Conservation (phyloP, 1,139 yeast species). For the Petasospora rhodanensis region DNA sequence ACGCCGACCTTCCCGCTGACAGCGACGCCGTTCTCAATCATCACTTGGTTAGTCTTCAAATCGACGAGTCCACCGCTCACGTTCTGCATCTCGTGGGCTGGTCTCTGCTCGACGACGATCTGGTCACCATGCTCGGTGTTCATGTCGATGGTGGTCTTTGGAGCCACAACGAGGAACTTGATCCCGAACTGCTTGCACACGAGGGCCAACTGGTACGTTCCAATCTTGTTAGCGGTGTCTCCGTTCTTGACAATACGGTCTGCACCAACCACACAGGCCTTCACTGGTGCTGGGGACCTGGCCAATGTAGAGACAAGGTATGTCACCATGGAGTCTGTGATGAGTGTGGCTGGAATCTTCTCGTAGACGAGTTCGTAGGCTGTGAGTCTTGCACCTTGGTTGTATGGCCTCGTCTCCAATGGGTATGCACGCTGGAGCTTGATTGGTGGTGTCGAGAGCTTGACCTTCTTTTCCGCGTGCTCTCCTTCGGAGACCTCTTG, state of each 20-base stretch:
- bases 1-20: conserved; percentile 63
- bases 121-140: conserved; percentile 62
- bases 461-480: conserved; percentile 28
- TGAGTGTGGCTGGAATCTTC: conserved; percentile 77
- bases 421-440: conserved; percentile 69
- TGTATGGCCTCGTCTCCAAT: conserved; percentile 92
- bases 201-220: conserved; percentile 87
- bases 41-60: conserved; percentile 28
- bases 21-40: conserved; percentile 32
- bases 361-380: conserved; percentile 88
- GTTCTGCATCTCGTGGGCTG: conserved; percentile 70
- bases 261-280: conserved; percentile 95
- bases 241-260: conserved; percentile 91
- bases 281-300: conserved; percentile 48
- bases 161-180: conserved; percentile 91
- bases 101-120: conserved; percentile 85
- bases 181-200: conserved; percentile 52
- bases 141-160: conserved; percentile 82
- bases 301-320: conserved; percentile 47
- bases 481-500: conserved; percentile 25
- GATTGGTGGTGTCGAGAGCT: conserved; percentile 15
- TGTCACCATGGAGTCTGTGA: conserved; percentile 91
- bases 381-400: conserved; percentile 92
- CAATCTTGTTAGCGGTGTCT: conserved; percentile 94
- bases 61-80: conserved; percentile 62